Base-by-base conservation (phyloP, 805 yeast species). In the Pichia heedii region DNA sequence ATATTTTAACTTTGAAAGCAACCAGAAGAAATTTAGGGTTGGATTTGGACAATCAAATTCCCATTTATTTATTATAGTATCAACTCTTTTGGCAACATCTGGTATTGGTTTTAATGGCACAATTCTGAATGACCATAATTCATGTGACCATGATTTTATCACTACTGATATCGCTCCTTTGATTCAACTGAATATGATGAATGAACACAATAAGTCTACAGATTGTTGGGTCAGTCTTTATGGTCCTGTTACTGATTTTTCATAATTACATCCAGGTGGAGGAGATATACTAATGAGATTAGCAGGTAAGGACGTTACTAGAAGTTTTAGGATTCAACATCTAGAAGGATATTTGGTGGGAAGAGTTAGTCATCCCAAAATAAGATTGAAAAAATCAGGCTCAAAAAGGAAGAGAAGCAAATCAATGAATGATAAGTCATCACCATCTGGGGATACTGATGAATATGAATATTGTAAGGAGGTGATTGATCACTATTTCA, bases 181-280 rank as follows among this genome's bases (percentile, higher is more conserved):
- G 27, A 32, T 48, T 20, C 38, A 45, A 29, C 2, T 33, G 3
- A 5, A 36, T 10, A 49, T 46, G 12, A 41, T 69, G 9, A 41
- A 51, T 4, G 42, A 45, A 16, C 97, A 90, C 60, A 70, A 67
- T 21, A 60, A 70, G 1, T 49, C 47, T 19, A 74, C 73, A 0
- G 95, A 93, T 57, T 84, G 85, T 47, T 90, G 97, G 97, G 82
- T 93, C 3, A 77, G 77, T 32, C 70, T 90, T 7, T 76, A 77
- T 39, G 86, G 89, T 2, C 82, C 77, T 54, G 95, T 90, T n/a
- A 81, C 96, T 1, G 80, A 84, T 8, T 90, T 93, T 61, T 57
- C 90, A 30, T 68, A 76, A 41, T 88, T 77, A 58, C 98, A 90
- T 53, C 98, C 98, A 0, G 98, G 98, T 26, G 98, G 98, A 2